Percentiles rank a stretch among this genome's conserved stretches.
These are phyloP conservation scores for Aspergillus costaricaensis DNA, from an alignment of 2,329 filamentous ascomycete species.

Conservation along the genomic window DNA sequence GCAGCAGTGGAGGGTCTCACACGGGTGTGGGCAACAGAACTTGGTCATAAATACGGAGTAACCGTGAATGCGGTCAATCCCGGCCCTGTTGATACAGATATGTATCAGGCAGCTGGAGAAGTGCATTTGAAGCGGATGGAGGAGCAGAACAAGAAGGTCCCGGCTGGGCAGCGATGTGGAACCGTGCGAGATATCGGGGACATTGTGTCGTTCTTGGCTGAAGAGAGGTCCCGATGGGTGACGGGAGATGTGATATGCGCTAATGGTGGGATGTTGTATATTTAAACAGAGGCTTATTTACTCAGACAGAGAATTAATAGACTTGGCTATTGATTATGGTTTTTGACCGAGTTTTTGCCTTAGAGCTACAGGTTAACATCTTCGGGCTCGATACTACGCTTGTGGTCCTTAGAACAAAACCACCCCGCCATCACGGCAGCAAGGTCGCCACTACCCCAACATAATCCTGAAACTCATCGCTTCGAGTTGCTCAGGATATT, in stretches of 20 bases:
- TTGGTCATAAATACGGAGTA: slow-evolving; percentile 31
- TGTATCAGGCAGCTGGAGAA: slow-evolving; percentile 18
- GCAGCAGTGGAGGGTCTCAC: slow-evolving; percentile 65
- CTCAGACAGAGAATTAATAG: neutral
- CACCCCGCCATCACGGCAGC: too few relatives aligned
- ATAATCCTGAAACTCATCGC: too few relatives aligned
- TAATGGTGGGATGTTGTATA: slow-evolving; percentile 23
- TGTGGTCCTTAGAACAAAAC: too few relatives aligned
- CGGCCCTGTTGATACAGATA: slow-evolving; percentile 29
- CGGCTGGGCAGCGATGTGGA: slow-evolving; percentile 18
- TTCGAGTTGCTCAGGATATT: too few relatives aligned
- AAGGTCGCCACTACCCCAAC: too few relatives aligned
- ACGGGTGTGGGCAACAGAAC: slow-evolving; percentile 55
- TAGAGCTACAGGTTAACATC: too few relatives aligned
- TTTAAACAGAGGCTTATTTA: neutral
- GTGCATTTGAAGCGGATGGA: slow-evolving; percentile 20
- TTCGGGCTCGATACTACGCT: too few relatives aligned
- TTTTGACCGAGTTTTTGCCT: too few relatives aligned
- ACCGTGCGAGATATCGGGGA: slow-evolving; percentile 20
- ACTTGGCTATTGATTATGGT: neutral
- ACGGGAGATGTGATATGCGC: slow-evolving; percentile 26
- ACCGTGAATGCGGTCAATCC: slow-evolving; percentile 36
- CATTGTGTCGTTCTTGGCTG: slow-evolving; percentile 22
- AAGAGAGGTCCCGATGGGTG: slow-evolving; percentile 23
- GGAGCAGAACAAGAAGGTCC: slow-evolving; percentile 21